These are phyloP conservation scores for Verticillium albo-atrum DNA, from an alignment of 2,329 filamentous ascomycete genomes.

Conservation along the genomic window DNA sequence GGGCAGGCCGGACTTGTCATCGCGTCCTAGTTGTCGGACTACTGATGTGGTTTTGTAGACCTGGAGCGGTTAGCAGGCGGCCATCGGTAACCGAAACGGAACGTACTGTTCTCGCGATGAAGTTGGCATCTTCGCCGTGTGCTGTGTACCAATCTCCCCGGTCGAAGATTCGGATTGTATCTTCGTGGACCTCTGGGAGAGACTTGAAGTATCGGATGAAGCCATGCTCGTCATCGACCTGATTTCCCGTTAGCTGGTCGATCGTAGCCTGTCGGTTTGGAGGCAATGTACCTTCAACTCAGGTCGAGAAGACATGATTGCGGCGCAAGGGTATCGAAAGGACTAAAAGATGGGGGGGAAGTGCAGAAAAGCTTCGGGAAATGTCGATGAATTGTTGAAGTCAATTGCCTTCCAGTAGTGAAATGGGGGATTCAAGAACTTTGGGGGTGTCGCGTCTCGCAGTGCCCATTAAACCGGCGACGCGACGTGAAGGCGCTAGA, in stretches of 20 bases:
- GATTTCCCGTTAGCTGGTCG: neutral
- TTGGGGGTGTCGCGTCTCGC: conserved; percentile 7
- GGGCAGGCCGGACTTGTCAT: conserved; percentile 76
- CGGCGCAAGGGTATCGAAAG: neutral
- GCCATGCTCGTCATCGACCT: conserved; percentile 94
- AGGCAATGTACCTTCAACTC: conserved; percentile 57
- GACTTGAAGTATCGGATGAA: conserved; percentile 96
- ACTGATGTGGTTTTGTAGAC: conserved; percentile 98
- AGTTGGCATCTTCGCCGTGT: conserved; percentile 80
- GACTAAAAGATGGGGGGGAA: neutral
- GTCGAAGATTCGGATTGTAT: conserved; percentile 87
- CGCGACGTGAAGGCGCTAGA: conserved; percentile 12
- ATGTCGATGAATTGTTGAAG: neutral
- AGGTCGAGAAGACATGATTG: conserved; percentile 64
- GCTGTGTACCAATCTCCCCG: conserved; percentile 93
- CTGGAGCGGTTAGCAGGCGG: conserved; percentile 29
- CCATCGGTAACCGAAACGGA: neutral
- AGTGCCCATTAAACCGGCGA: conserved; percentile 5
- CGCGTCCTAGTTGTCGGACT: conserved; percentile 80
- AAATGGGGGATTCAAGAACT: neutral
- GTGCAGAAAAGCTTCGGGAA: neutral
- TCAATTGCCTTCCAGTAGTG: neutral
- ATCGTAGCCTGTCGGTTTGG: neutral
- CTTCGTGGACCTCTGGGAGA: conserved; percentile 65
- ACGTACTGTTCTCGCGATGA: conserved; percentile 71